Conservation (phyloP, 2,329 filamentous ascomycete genomes). For the Aspergillus piperis region DNA sequence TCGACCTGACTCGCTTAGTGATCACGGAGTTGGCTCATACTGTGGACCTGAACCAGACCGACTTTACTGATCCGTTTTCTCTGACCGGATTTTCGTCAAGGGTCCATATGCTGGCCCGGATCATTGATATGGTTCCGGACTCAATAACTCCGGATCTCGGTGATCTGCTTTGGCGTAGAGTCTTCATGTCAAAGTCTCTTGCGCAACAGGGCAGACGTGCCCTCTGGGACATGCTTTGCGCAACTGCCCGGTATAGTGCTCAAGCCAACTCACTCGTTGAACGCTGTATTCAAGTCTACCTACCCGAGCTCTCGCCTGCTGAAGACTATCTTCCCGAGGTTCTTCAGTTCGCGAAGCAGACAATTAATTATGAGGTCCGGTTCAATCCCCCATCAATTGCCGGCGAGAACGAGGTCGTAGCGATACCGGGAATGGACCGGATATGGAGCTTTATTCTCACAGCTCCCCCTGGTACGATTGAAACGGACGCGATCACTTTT, state of each 20-base stretch:
- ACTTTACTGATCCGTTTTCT: constrained; percentile 41
- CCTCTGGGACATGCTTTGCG: constrained; percentile 69
- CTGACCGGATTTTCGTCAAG: constrained; percentile 54
- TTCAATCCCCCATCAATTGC: constrained; percentile 56
- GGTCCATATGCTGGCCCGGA: constrained; percentile 58
- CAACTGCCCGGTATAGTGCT: constrained; percentile 29
- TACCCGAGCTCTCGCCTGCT: constrained; percentile 40
- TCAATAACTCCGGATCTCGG: constrained; percentile 65
- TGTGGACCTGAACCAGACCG: constrained; percentile 45
- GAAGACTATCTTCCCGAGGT: constrained; percentile 42
- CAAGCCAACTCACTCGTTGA: constrained; percentile 45
- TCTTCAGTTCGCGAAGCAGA: constrained; percentile 46
- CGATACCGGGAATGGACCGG: constrained; percentile 62
- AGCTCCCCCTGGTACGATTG: constrained; percentile 65
- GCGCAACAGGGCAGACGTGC: constrained; percentile 62
- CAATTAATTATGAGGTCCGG: constrained; percentile 53
- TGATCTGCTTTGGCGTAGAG: constrained; percentile 67
- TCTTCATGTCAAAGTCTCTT: constrained; percentile 66
- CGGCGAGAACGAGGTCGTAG: constrained; percentile 42
- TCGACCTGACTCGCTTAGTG: constrained; percentile 62
- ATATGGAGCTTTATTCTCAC: constrained; percentile 82
- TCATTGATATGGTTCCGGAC: constrained; percentile 63
- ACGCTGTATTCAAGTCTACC: constrained; percentile 45
- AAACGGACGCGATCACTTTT: constrained; percentile 66
- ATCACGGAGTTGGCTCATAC: constrained; percentile 66